Conservation (phyloP, 2,329 filamentous ascomycete species). For the Xylariomycetidae sp. region DNA sequence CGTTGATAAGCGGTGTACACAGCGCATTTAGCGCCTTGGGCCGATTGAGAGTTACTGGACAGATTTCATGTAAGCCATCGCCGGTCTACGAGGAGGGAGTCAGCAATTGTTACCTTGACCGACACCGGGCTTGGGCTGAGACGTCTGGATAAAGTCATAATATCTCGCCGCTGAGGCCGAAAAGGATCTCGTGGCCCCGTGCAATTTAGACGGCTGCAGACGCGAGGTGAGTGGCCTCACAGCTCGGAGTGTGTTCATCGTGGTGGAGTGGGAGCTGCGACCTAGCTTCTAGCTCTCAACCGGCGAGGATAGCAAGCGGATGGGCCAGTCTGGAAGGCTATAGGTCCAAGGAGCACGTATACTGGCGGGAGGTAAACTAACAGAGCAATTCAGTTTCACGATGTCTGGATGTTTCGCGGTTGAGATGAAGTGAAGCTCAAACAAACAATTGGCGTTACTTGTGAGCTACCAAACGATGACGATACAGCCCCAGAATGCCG, state of each 20-base stretch:
- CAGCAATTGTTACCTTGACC: slow-evolving; percentile 59
- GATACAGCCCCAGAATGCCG: no score
- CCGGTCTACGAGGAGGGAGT: neutral
- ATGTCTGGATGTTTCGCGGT: slow-evolving; percentile 2
- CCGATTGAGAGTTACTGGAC: slow-evolving; percentile 79
- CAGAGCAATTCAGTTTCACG: no score
- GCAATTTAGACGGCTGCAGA: slow-evolving; percentile 52
- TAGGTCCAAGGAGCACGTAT: no score
- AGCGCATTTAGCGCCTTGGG: slow-evolving; percentile 95
- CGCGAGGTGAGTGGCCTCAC: slow-evolving; percentile 56
- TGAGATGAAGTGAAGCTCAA: slow-evolving; percentile 4
- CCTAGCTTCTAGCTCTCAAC: neutral
- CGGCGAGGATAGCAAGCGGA: neutral
- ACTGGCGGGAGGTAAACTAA: no score
- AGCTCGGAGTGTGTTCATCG: slow-evolving; percentile 50
- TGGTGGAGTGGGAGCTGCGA: no score
- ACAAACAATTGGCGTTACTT: slow-evolving; percentile 9
- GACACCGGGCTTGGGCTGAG: slow-evolving; percentile 80
- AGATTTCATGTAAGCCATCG: slow-evolving; percentile 6
- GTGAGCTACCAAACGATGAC: neutral
- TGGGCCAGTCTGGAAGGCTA: no score
- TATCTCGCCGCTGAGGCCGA: slow-evolving; percentile 37
- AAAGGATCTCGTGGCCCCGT: slow-evolving; percentile 47
- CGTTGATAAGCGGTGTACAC: slow-evolving; percentile 80
- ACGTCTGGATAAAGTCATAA: slow-evolving; percentile 80